Base-by-base conservation (phyloP, 805 yeast species). In the Saccharomycopsis malanga region DNA sequence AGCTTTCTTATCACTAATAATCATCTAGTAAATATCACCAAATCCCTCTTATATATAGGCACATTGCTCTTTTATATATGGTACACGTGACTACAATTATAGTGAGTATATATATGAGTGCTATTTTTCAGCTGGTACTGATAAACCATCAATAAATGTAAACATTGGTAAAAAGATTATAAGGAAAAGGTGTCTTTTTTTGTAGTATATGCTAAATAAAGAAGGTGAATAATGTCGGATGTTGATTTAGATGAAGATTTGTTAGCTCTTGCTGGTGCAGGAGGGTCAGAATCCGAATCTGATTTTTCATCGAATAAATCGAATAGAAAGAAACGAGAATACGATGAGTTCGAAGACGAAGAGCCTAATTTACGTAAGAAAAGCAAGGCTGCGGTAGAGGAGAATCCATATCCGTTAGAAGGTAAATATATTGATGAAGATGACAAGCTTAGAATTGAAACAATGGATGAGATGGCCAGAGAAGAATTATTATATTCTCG, bases 401-500 rank as follows among this genome's bases (percentile, higher is more conserved):
- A 58, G 39, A 82, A 83, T 58, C 98, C 98, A 7, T 93, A 89
- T 61, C 98, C 98, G 2, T 65, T 91, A 45, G 96, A 88, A 59
- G 96, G 95, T 5, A 87, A 87, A 59, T 93, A 81, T 69, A 85
- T 81, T 58, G 83, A 88, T 63, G 95, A 80, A 45, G 72, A 69
- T 6, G 99, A 93, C 65, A 75, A 86, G 51, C 78, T 68, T 1
- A 64, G 69, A 46, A 69, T 85, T 58, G 80, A 73, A 41, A 61
- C 71, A 0, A 74, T 93, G 80, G 95, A 91, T 47, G 98, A 93
- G 70, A 77, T 93, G 63, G 86, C 86, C 58, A 83, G 98, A 59
- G 98, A 93, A 69, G 81, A 84, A 56, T 77, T 88, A 47, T 73
- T 93, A 47, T 93, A 87, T 57, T 98, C 91, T 48, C 86, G 99